Base-by-base conservation (phyloP, 805 yeast genomes). In the Brettanomyces custersianus region DNA sequence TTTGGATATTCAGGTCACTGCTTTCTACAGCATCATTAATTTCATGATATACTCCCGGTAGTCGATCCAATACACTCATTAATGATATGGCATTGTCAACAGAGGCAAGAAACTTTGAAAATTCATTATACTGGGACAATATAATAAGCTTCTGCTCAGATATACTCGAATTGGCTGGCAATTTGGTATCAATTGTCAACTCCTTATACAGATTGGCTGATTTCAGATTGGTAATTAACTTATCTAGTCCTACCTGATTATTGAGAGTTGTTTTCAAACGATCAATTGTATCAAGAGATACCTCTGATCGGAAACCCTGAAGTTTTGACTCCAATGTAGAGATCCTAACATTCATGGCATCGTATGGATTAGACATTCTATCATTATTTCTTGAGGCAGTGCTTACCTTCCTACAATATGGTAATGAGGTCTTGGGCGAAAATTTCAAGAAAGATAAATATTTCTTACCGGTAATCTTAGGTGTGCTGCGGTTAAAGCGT, bases 61-160 rank as follows among this genome's bases (percentile, higher is more conserved):
- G 37, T n/a, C 19, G 7, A 16, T 36, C 37, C 8, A 40, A 19
- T 10, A n/a, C 19, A 13, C 20, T 18, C 20, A 32, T 10, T 20
- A 20, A 21, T 12, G 17, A 17, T 5, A 22, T 10, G 19, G 32
- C 20, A 21, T 29, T 20, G 20, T 28, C 34, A 13, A 36, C 22
- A 18, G 29, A 19, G 20, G 20, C 17, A 9, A 31, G 10, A 13
- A 35, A 35, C 16, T 16, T 22, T 12, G 4, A 13, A 7, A 35
- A 11, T 15, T 22, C 20, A 17, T 24, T 19, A 12, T 23, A 16
- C 26, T 20, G 32, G 16, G 27, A 20, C 4, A 17, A 15, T 9
- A 34, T 21, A 9, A 34, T 20, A 19, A 27, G 8, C 16, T 28
- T 27, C 19, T 28, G 15, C 19, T 33, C 35, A 15, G 15, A 5